Evolutionary conservation across 2,329 filamentous ascomycete species (phyloP).

Genomic region (Eutypa lata): DNA sequence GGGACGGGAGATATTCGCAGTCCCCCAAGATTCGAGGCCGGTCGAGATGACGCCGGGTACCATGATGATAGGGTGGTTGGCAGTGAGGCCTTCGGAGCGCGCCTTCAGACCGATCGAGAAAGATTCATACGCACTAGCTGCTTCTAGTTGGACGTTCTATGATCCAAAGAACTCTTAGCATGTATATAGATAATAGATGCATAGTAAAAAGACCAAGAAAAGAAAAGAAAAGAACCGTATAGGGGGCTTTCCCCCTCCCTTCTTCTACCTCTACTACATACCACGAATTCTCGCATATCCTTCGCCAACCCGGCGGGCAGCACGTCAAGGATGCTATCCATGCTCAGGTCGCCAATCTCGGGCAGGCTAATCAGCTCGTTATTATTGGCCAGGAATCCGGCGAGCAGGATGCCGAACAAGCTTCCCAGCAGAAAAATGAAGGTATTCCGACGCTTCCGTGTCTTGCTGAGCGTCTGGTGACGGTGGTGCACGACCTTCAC

Average conservation of each 20-base stretch:
- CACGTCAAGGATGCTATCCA: conserved; percentile 84
- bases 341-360: conserved; percentile 67
- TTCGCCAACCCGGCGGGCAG: conserved; percentile 81
- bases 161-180: conserved; percentile 2
- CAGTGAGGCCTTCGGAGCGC: conserved; percentile 73
- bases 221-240: too few relatives aligned
- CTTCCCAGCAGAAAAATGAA: conserved; percentile 86
- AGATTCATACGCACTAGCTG: conserved; percentile 83
- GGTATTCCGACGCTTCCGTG: conserved; percentile 70
- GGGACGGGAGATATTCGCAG: conserved; percentile 74
- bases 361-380: conserved; percentile 86
- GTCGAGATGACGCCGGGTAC: conserved; percentile 97
- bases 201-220: too few relatives aligned
- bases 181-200: background rate
- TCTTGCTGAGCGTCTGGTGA: conserved; percentile 37
- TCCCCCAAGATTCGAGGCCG: conserved; percentile 94
- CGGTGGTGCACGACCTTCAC: conserved; percentile 41
- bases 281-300: conserved; percentile 82
- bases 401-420: conserved; percentile 83
- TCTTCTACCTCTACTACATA: conserved; percentile 44
- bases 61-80: conserved; percentile 91
- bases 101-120: conserved; percentile 88
- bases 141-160: conserved; percentile 79
- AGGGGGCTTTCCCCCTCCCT: background rate
- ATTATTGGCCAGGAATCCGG: conserved; percentile 83